Conservation (phyloP, 2,329 filamentous ascomycete species). For the Apiospora kogelbergensis region DNA sequence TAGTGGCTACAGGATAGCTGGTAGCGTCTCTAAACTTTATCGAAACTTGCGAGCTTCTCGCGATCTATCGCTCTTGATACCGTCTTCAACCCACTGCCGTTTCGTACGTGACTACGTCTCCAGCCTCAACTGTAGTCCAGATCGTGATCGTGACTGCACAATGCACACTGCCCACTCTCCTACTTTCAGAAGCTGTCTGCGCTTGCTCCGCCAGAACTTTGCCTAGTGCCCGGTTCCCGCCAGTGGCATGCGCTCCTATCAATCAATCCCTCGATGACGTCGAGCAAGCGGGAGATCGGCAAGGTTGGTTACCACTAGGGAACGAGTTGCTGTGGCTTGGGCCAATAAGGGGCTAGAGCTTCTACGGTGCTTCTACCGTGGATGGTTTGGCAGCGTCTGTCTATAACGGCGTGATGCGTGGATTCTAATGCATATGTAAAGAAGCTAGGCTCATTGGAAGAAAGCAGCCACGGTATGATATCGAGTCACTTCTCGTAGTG, state of each 20-base stretch:
- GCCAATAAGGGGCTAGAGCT: background rate
- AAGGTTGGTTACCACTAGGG: background rate
- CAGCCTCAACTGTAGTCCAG: no score
- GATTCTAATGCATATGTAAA: background rate
- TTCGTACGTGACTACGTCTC: background rate
- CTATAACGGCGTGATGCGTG: background rate
- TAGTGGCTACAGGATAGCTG: background rate
- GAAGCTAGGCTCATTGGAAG: no score
- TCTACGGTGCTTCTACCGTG: background rate
- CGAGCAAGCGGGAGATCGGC: background rate
- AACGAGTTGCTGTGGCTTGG: background rate
- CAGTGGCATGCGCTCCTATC: background rate
- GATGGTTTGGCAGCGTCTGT: background rate
- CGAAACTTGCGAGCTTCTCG: background rate
- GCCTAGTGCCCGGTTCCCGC: background rate
- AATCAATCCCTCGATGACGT: background rate
- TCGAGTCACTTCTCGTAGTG: no score
- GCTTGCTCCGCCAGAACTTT: background rate
- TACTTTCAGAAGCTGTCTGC: background rate
- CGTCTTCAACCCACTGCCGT: background rate
- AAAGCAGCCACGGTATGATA: no score
- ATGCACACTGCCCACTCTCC: no score
- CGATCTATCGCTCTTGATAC: background rate
- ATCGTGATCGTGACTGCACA: no score
- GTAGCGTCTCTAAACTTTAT: background rate